Base-by-base conservation (phyloP, 73 alveolate species). In the Paramecium biaurelia region DNA sequence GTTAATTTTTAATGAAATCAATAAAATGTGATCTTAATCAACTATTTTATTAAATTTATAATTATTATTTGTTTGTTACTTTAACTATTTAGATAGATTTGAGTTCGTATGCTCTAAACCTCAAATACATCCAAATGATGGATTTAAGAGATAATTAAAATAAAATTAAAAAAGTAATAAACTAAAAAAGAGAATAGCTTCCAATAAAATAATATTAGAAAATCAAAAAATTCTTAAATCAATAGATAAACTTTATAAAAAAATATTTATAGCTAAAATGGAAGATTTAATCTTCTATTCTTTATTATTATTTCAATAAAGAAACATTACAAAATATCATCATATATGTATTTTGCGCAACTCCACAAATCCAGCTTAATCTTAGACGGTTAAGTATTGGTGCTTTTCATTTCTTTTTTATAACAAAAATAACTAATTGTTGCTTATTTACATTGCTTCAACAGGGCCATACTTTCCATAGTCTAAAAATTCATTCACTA, bases 21-120 rank as follows among this genome's bases (percentile, higher is more conserved):
- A 15, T 15, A 0, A 14, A 0, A 14, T 49, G 18, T 97, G 94
- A 98, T 94, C 76, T 97, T 96, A 47, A 68, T 49, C 15, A n/a
- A 41, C 37, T 37, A 37, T 37, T 7, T 58, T 89, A 63, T 88
- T 89, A 11, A 15, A 18, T 3, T 72, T 7, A 42, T 32, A 32
- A 26, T 32, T 1, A 34, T 72, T 34, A 15, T 34, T 72, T 34
- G 0, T 72, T 72, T 72, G 67, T 14, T 72, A 72, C 1, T 72
- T 72, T 72, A 35, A 34, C 85, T 53, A 70, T 70, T 32, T 70
- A 53, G 53, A 41, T 4, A 41, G 5, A 41, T 41, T 41, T 41
- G 53, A n/a, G n/a, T n/a, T n/a, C n/a, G n/a, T n/a, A n/a, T n/a
- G n/a, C n/a, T n/a, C n/a, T n/a, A n/a, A n/a, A n/a, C n/a, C n/a